Percentiles rank a stretch among this genome's conserved stretches.
These are phyloP conservation scores for Eucalyptus pauciflora DNA, from an alignment of 345 rosid species.

Conservation along the genomic window DNA sequence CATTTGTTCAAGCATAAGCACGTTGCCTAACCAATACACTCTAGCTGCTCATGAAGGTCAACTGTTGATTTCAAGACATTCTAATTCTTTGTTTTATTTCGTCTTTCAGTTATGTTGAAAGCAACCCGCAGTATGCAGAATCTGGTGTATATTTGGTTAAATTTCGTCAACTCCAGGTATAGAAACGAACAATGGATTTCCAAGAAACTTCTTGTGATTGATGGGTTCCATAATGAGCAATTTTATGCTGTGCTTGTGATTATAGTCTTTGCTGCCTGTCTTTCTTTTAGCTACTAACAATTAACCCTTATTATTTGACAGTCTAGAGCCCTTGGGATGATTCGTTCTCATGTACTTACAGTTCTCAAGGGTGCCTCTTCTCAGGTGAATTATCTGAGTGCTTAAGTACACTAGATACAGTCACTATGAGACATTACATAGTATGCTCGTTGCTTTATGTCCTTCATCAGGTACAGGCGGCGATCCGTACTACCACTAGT, in stretches of 20 bases:
- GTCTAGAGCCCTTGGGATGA: constrained; percentile 97
- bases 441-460: not conserved
- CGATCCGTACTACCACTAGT: constrained; percentile 59
- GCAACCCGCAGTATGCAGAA: constrained; percentile 93
- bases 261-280: not conserved
- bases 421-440: not conserved
- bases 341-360: constrained; percentile 79
- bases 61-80: not conserved
- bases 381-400: constrained; percentile 35
- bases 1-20: not conserved
- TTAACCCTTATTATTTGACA: constrained; percentile 14
- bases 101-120: constrained; percentile 59
- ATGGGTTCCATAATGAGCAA: not conserved
- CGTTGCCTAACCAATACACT: not conserved
- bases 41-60: not conserved
- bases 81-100: not conserved
- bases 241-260: not conserved
- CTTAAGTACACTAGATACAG: not conserved
- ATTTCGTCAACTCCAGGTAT: constrained; percentile 96
- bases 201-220: not conserved
- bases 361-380: constrained; percentile 81
- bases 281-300: not conserved
- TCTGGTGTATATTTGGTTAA: constrained; percentile 88
- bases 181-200: not conserved
- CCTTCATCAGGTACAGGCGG: constrained; percentile 65